Evolutionary conservation across 164 flowering plant species (phyloP).

Genomic region (Vitis vinifera): ASM3070453v1 NC_081805.1:5740501-5741000

Average conservation of each 20-base stretch:
- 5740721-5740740: no score
- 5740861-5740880: constrained; percentile 92
- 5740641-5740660: background rate
- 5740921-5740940: constrained; percentile 81
- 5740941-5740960: constrained; percentile 56
- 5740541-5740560: background rate
- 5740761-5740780: background rate
- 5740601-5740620: no score
- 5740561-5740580: background rate
- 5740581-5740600: no score
- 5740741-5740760: background rate
- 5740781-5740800: constrained; percentile 41
- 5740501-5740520: background rate
- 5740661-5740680: background rate
- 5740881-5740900: constrained; percentile 70
- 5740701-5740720: no score
- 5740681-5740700: background rate
- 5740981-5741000: constrained; percentile 86
- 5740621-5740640: background rate
- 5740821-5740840: constrained; percentile 88
- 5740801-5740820: constrained; percentile 87
- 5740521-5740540: background rate
- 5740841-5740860: constrained; percentile 93
- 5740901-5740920: constrained; percentile 93
- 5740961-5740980: constrained; percentile 61